A percentile compares a stretch with the other conserved stretches of the same genome.
phyloP scores from a whole-genome alignment of 2,329 filamentous ascomycete genomes.

The Fusarium zealandicum region DNA sequence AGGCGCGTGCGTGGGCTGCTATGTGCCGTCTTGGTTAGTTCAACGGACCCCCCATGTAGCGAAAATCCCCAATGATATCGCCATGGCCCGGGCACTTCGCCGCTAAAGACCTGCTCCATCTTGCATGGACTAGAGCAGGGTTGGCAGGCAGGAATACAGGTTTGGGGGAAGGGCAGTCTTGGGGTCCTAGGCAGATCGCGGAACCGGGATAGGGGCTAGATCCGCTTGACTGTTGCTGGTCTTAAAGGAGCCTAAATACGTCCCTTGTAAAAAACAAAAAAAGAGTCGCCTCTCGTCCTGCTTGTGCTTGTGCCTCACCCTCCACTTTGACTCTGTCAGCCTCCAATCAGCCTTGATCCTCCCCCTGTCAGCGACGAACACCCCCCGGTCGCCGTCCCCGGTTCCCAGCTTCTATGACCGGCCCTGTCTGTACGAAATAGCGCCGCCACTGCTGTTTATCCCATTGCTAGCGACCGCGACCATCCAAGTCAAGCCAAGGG shows the following conservation, averaged over 20 bases:
- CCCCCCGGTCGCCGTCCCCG: constrained; percentile 23
- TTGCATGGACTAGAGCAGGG: no score
- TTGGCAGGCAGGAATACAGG: no score
- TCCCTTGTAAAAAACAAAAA: constrained; percentile 1
- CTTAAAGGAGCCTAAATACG: constrained; percentile 4
- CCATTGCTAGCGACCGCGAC: background rate
- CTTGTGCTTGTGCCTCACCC: background rate
- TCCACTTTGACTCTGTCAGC: constrained; percentile 3
- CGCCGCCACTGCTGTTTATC: constrained; percentile 23
- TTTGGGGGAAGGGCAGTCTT: no score
- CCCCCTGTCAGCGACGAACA: constrained; percentile 13
- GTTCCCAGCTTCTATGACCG: background rate
- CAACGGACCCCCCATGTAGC: background rate
- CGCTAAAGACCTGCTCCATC: no score
- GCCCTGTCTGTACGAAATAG: constrained; percentile 14
- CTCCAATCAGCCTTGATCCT: constrained; percentile 18
- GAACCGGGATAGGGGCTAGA: background rate
- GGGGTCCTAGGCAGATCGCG: no score
- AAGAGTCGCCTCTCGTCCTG: constrained; percentile 1
- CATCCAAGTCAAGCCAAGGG: constrained; percentile 22
- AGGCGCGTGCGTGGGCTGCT: constrained; percentile 21
- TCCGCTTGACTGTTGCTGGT: no score
- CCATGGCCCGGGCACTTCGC: constrained; percentile 7
- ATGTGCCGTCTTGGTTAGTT: background rate
- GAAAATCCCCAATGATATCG: constrained; percentile 1